Base-by-base conservation (phyloP, 306 rosid species). In the Lathyrus sativus region DNA sequence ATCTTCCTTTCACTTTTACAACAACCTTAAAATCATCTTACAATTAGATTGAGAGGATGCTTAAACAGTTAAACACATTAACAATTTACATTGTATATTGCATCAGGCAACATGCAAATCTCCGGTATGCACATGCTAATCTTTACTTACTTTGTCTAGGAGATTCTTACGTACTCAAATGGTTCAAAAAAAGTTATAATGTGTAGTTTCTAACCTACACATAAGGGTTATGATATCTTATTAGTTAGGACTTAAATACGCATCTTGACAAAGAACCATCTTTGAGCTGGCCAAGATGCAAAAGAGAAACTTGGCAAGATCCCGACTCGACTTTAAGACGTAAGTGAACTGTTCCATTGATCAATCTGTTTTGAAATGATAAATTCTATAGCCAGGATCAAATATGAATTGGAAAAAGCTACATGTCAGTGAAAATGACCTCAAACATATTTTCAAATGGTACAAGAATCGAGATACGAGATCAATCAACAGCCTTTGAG, bases 401-500 rank as follows among this genome's bases (percentile, higher is more conserved):
- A 45, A 31, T 12, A 69, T 46, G 28, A 38, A 66, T 43, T 71
- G 62, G 29, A 67, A 44, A 19, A 41, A 13, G 62, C 29, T 54
- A 26, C 0, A 41, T 46, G 31, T n/a, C 62, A 13, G 49, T 17
- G 58, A 42, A 26, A 22, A 55, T 22, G 71, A 73, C 46, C 42
- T 15, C 28, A 67, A 15, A 26, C 76, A 70, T 38, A 65, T 37
- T 6, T 37, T 72, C 55, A 64, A 65, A 35, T 67, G 70, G 57
- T 44, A 48, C 61, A 54, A 22, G 56, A 46, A 72, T 62, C 69
- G 31, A 50, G 15, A 58, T 62, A 48, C 11, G 39, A 71, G 41
- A 56, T 91, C 74, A 79, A 41, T 83, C 67, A 62, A 75, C 79
- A 64, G 74, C 39, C 76, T 88, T 86, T 10, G 89, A 88, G 41